These are phyloP conservation scores for Xylaria nigripes DNA, from an alignment of 495 filamentous ascomycete genomes.

Conservation along the genomic window DNA sequence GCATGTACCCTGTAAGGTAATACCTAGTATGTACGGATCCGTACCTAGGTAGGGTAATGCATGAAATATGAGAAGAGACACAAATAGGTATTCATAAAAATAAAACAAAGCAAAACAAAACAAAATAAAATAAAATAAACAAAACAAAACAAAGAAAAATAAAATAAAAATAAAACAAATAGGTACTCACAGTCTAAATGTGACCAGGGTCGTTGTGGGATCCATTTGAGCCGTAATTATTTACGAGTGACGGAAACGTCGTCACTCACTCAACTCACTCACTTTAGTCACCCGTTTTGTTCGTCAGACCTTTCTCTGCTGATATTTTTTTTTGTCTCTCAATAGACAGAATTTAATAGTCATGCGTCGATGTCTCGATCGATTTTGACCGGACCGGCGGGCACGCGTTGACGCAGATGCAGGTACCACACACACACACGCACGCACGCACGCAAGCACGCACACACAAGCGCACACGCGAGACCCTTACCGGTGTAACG, in stretches of 20 bases:
- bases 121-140: conserved; percentile 6
- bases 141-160: conserved; percentile 20
- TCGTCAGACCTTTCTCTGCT: too few species aligned
- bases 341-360: too few species aligned
- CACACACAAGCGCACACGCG: too few species aligned
- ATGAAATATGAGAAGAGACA: too few species aligned
- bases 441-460: background rate
- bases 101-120: background rate
- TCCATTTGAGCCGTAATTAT: conserved; percentile 37
- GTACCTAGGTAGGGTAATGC: too few species aligned
- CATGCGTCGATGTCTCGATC: background rate
- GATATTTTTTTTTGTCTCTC: background rate
- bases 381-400: background rate
- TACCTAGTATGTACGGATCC: too few species aligned
- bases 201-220: conserved; percentile 64
- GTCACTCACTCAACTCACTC: too few species aligned
- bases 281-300: too few species aligned
- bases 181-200: conserved; percentile 61
- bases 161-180: conserved; percentile 35
- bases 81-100: too few species aligned
- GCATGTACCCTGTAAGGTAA: too few species aligned
- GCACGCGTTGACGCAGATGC: background rate
- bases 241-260: background rate
- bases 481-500: background rate
- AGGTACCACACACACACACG: background rate